A percentile compares a stretch with the other conserved stretches of the same genome.
These are phyloP conservation scores for Taiwanofungus camphoratus DNA, from an alignment of 1,284 basidiomycete species.

Conservation along the genomic window DNA sequence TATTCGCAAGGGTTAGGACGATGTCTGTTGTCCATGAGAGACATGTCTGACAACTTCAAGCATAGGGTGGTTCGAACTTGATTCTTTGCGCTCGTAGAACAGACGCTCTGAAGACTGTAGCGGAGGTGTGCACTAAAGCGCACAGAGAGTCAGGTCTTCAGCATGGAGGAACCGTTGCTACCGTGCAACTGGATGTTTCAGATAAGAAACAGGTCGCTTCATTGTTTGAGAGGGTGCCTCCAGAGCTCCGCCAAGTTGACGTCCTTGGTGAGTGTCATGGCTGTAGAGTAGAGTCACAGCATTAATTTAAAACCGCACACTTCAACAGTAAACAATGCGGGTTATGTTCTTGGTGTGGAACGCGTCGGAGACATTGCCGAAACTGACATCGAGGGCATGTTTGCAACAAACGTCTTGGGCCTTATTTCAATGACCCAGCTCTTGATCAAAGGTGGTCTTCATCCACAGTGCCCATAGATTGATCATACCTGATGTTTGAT, in stretches of 20 bases:
- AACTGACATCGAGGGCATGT: constrained; percentile 82
- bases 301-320: neutral
- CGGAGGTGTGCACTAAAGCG: constrained; percentile 59
- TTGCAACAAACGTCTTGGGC: constrained; percentile 89
- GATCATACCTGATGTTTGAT: neutral
- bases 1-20: constrained; percentile 69
- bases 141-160: constrained; percentile 69
- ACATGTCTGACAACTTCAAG: neutral
- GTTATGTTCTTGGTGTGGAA: constrained; percentile 81
- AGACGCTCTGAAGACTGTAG: constrained; percentile 60
- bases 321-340: constrained; percentile 76
- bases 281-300: neutral
- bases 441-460: constrained; percentile 55
- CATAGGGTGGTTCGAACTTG: constrained; percentile 71
- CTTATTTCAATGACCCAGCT: constrained; percentile 82
- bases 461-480: constrained; percentile 1
- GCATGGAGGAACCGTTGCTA: constrained; percentile 64
- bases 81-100: constrained; percentile 67
- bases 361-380: constrained; percentile 75
- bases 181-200: constrained; percentile 69
- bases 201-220: constrained; percentile 63
- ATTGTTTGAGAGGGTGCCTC: constrained; percentile 65
- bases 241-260: constrained; percentile 63
- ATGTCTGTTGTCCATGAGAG: neutral
- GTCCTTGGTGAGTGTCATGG: constrained; percentile 52